These are phyloP conservation scores for Entoloma clypeatum DNA, from an alignment of 1,284 basidiomycete genomes.

Conservation along the genomic window DNA sequence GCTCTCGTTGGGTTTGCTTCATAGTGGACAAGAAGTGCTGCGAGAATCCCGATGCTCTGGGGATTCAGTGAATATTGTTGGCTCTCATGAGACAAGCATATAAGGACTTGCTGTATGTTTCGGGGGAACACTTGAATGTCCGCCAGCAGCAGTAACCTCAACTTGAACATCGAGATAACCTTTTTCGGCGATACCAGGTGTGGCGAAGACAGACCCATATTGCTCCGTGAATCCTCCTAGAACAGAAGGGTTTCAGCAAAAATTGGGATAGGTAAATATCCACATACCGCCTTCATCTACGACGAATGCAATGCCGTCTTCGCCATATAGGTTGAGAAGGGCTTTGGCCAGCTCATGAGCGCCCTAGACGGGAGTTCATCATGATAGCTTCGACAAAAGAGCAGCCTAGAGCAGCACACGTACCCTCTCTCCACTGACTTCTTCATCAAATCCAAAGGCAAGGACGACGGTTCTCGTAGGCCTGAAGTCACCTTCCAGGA, in stretches of 20 bases:
- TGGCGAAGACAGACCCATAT: slow-evolving; percentile 43
- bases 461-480: slow-evolving; percentile 61
- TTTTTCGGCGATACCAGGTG: slow-evolving; percentile 67
- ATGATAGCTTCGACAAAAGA: slow-evolving; percentile 2
- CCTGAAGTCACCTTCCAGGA: slow-evolving; percentile 50
- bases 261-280: no score
- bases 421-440: slow-evolving; percentile 53
- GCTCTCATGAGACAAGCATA: neutral
- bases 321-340: slow-evolving; percentile 53
- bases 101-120: slow-evolving; percentile 41
- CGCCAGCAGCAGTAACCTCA: slow-evolving; percentile 55
- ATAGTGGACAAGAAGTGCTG: slow-evolving; percentile 49
- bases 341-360: slow-evolving; percentile 45
- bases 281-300: slow-evolving; percentile 56
- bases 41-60: slow-evolving; percentile 61
- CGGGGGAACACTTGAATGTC: slow-evolving; percentile 69
- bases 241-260: no score
- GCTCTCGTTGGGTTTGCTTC: slow-evolving; percentile 49
- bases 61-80: slow-evolving; percentile 1
- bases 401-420: slow-evolving; percentile 6
- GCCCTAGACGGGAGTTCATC: slow-evolving; percentile 35
- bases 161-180: slow-evolving; percentile 59
- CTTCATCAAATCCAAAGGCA: slow-evolving; percentile 75
- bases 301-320: slow-evolving; percentile 56
- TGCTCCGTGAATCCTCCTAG: slow-evolving; percentile 36